Conservation (phyloP, 306 rosid species). For the Phaseolus lunatus region DNA sequence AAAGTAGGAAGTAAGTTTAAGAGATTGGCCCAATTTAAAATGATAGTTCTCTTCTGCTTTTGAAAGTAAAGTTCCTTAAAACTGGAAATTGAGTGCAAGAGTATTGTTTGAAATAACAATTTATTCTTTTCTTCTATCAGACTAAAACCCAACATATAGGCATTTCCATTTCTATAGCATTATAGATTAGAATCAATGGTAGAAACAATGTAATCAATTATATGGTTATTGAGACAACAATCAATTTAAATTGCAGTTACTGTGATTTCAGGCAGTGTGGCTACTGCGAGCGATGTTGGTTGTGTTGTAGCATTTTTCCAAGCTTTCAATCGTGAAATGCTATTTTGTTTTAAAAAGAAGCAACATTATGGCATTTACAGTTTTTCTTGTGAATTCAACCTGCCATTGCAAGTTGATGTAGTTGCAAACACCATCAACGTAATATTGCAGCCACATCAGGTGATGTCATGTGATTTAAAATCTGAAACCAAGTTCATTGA, state of each 20-base stretch:
- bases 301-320: not conserved
- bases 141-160: slow-evolving; percentile 9
- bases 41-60: slow-evolving; percentile 2
- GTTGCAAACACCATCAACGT: not conserved
- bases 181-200: slow-evolving; percentile 7
- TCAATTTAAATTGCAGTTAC: not conserved
- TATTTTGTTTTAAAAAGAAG: not conserved
- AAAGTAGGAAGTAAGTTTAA: slow-evolving; percentile 9
- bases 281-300: not conserved
- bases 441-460: not conserved
- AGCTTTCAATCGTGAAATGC: slow-evolving; percentile 14
- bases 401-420: not conserved
- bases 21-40: slow-evolving; percentile 1
- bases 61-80: not conserved
- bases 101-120: slow-evolving; percentile 20
- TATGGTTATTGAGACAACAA: not conserved
- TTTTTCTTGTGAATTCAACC: slow-evolving; percentile 25
- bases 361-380: not conserved
- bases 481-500: slow-evolving; percentile 1
- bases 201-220: slow-evolving; percentile 3
- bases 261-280: slow-evolving; percentile 28
- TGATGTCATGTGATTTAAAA: not conserved
- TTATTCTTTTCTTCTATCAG: not conserved
- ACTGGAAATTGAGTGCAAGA: not conserved
- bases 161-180: slow-evolving; percentile 6